These are phyloP conservation scores for Lachancea sp. DNA, from an alignment of 805 yeast genomes.

Conservation along the genomic window DNA sequence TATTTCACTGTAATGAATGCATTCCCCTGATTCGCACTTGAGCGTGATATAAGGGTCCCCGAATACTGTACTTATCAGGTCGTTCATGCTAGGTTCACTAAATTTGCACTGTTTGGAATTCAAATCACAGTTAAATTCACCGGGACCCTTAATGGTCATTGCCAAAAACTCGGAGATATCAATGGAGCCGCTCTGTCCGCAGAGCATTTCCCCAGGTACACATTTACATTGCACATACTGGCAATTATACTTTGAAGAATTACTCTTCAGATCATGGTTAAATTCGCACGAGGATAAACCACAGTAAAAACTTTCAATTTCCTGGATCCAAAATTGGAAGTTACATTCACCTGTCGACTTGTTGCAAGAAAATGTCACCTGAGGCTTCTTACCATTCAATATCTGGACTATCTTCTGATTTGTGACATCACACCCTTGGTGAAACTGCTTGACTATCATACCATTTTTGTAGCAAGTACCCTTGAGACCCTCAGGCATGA, in stretches of 20 bases:
- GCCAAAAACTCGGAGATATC: conserved; percentile 89
- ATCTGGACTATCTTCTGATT: conserved; percentile 78
- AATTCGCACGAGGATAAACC: conserved; percentile 69
- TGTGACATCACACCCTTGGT: conserved; percentile 93
- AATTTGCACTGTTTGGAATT: conserved; percentile 59
- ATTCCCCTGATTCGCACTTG: conserved; percentile 80
- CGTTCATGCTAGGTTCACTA: conserved; percentile 95
- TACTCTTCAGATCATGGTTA: conserved; percentile 52
- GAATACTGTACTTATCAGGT: conserved; percentile 78
- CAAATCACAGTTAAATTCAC: conserved; percentile 78
- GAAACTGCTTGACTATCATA: conserved; percentile 67
- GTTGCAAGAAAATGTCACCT: conserved; percentile 87
- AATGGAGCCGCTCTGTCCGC: conserved; percentile 91
- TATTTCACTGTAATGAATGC: conserved; percentile 84
- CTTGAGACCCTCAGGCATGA: conserved; percentile 76
- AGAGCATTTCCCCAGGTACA: conserved; percentile 84
- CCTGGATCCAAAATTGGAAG: conserved; percentile 95
- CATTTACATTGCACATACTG: conserved; percentile 78
- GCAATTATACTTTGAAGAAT: conserved; percentile 73
- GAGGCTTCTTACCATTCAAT: conserved; percentile 75
- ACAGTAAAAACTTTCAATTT: conserved; percentile 85
- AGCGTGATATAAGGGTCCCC: conserved; percentile 91
- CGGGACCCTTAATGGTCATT: conserved; percentile 89
- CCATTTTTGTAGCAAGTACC: conserved; percentile 92
- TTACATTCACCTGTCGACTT: conserved; percentile 59